Conservation (phyloP, 139 green algal genomes). For the Coelastrella sp. region DNA sequence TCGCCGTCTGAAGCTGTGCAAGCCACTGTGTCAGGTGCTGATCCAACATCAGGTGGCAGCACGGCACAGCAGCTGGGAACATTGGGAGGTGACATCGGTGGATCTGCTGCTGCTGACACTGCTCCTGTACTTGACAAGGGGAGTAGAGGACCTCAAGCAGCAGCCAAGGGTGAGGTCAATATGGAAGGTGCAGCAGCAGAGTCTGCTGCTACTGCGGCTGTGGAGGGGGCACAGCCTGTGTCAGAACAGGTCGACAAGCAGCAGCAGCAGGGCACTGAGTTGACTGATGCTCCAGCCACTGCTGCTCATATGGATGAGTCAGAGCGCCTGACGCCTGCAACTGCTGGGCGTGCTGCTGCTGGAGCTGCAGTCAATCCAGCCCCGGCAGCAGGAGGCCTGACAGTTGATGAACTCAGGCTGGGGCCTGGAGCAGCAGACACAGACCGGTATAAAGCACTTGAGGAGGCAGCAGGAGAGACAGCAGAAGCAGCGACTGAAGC, state of each 20-base stretch:
- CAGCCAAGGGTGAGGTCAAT: not conserved
- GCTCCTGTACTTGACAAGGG: not conserved
- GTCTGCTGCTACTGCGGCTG: not conserved
- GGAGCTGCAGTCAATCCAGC: not conserved
- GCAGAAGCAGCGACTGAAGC: not conserved
- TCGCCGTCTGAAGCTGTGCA: not conserved
- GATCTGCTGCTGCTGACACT: not conserved
- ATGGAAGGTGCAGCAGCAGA: not conserved
- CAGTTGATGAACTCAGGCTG: not conserved
- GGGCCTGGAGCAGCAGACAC: not conserved
- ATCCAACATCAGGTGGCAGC: not conserved
- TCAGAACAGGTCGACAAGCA: not conserved
- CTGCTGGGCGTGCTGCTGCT: slow-evolving; percentile 4
- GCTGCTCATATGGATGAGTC: not conserved
- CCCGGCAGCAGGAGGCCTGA: slow-evolving; percentile 29
- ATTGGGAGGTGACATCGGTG: not conserved
- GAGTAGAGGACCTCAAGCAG: not conserved
- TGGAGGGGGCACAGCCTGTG: not conserved
- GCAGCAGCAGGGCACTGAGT: not conserved
- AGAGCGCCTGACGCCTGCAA: not conserved
- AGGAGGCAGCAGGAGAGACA: slow-evolving; percentile 15
- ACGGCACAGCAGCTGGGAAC: not conserved
- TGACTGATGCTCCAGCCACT: not conserved
- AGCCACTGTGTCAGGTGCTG: not conserved
- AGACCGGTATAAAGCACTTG: slow-evolving; percentile 8